Evolutionary conservation across 140 eudicot species (phyloP).

Genomic region (Anethum foeniculum): DNA sequence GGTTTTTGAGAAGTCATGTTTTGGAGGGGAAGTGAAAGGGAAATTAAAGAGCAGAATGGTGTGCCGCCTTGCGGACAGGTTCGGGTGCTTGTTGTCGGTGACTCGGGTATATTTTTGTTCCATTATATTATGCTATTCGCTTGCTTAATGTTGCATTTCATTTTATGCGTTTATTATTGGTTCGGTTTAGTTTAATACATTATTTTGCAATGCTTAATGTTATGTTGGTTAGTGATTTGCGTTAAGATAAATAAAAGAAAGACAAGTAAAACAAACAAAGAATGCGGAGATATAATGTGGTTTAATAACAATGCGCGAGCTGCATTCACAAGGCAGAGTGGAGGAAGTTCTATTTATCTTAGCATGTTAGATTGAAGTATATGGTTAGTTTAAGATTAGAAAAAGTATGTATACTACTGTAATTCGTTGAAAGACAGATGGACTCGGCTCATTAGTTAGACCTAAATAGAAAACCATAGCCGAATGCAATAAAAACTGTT

Average conservation of each 20-base stretch:
- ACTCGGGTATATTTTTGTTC: conserved; percentile 52
- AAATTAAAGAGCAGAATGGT: conserved; percentile 58
- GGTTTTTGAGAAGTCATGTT: conserved; percentile 29
- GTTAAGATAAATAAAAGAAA: background rate
- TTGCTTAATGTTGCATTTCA: background rate
- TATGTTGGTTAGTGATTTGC: background rate
- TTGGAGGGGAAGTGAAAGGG: conserved; percentile 87
- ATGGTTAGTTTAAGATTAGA: background rate
- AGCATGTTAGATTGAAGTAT: background rate
- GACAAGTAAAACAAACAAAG: background rate
- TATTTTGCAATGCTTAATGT: background rate
- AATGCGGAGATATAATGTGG: background rate
- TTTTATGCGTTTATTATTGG: background rate
- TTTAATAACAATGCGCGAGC: background rate
- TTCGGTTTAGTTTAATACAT: background rate
- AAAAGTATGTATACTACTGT: background rate
- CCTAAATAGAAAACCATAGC: background rate
- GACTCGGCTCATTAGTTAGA: background rate
- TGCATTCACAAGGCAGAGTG: background rate
- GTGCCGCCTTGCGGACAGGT: conserved; percentile 89
- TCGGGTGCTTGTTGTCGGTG: conserved; percentile 91
- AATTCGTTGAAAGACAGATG: background rate
- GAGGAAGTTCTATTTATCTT: background rate
- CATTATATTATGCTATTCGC: background rate
- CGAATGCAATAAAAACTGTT: background rate